Evolutionary conservation across 805 yeast species (phyloP), one percentile per base, ranked within the genome.

Genomic region (Candida krabiensis): DNA sequence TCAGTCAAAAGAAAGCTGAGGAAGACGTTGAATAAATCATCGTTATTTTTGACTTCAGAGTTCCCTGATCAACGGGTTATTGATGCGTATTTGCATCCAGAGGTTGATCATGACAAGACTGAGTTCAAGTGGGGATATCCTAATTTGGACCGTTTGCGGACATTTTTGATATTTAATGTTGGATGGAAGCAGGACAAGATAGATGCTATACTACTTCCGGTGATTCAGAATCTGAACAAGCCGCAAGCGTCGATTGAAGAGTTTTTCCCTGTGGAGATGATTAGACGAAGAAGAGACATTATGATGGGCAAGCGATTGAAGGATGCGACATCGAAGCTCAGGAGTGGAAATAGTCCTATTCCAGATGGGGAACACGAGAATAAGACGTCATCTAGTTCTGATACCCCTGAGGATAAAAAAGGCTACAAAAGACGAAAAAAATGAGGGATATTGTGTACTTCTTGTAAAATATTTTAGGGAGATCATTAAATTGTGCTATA

Each of bases 111-210:
- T 27, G 96, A 90, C 56, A 66, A 67, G 31, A 84, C 90, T 0
- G 71, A 74, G 38, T 90, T 93, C 62, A 75, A 75, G 32, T 93
- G 99, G 99, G 98, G 97, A 0, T 64, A 69, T 2, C 96, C 97
- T 0, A 88, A 86, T 56, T 62, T 90, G 41, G 97, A 89, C 50
- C 79, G 78, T 47, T 66, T 93, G 35, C 65, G 97, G 21, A 69
- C 77, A 1, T 90, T 76, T 49, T 66, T 93, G 59, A 75, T 75
- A 73, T 68, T 64, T 31, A 78, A 78, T 30, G 79, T 89, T 7
- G 89, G 90, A 2, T 95, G 99, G 97, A 65, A 74, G 2, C 79
- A 79, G 51, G 80, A 73, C 7, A 73, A 77, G 41, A 82, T 87
- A 2, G 95, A 91, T 54, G 90, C 86, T 52, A 81, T 89, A 3